Evolutionary conservation across 176 grass and related monocot species (phyloP).

Genomic region (Eragrostis nindensis): DNA sequence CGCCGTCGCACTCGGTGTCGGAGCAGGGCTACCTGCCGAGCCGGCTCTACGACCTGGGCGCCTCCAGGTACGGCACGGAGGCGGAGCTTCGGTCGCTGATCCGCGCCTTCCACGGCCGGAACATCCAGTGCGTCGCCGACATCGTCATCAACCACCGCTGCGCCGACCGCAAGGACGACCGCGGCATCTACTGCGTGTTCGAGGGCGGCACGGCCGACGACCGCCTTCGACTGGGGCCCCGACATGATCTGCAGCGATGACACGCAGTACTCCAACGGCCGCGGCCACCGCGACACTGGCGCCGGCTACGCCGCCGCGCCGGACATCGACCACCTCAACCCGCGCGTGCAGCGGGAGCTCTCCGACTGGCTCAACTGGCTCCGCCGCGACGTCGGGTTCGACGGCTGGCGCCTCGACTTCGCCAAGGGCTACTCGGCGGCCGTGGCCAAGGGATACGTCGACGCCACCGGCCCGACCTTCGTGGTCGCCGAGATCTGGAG

Average conservation of each 20-base stretch:
- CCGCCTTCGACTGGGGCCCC: neutral
- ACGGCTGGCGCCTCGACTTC: slow-evolving; percentile 81
- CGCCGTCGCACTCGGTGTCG: neutral
- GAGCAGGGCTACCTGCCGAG: too few species aligned
- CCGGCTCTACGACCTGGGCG: slow-evolving; percentile 56
- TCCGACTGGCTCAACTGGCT: slow-evolving; percentile 55
- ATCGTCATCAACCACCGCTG: slow-evolving; percentile 88
- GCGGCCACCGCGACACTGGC: slow-evolving; percentile 63
- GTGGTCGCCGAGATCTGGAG: too few species aligned
- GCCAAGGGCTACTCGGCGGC: slow-evolving; percentile 65
- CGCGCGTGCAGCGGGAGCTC: slow-evolving; percentile 66
- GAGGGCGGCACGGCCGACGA: slow-evolving; percentile 54
- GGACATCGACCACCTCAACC: slow-evolving; percentile 90
- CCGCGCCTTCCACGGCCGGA: slow-evolving; percentile 47
- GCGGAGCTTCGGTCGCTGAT: slow-evolving; percentile 55
- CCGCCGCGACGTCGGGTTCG: slow-evolving; percentile 56
- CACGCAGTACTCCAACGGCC: slow-evolving; percentile 64
- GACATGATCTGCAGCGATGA: slow-evolving; percentile 87
- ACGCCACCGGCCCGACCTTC: neutral
- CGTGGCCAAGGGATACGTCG: slow-evolving; percentile 65
- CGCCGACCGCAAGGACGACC: slow-evolving; percentile 61
- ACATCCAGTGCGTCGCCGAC: slow-evolving; percentile 66
- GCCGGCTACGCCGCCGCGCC: slow-evolving; percentile 50
- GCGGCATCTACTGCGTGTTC: slow-evolving; percentile 82
- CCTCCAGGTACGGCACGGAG: slow-evolving; percentile 66